Conservation (phyloP, 305 asterid species). For the Lippia alba region DNA sequence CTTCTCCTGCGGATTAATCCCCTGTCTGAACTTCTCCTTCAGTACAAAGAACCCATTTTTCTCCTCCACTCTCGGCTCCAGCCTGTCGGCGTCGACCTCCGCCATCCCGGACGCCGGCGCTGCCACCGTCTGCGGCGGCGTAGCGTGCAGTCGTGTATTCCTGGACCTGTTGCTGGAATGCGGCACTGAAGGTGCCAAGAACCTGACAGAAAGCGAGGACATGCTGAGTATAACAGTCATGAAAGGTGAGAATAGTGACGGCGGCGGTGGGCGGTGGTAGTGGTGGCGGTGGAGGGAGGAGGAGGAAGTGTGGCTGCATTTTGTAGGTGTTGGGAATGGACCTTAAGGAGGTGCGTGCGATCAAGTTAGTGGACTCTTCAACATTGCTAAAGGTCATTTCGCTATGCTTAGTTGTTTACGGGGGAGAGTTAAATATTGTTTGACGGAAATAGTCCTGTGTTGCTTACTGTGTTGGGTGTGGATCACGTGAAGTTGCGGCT, state of each 20-base stretch:
- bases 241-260: not conserved
- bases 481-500: not conserved
- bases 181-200: slow-evolving; percentile 54
- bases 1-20: slow-evolving; percentile 87
- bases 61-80: slow-evolving; percentile 83
- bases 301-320: slow-evolving; percentile 43
- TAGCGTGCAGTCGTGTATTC: slow-evolving; percentile 52
- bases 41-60: slow-evolving; percentile 74
- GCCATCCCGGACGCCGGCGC: slow-evolving; percentile 45
- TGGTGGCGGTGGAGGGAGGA: slow-evolving; percentile 29
- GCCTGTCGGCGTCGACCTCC: slow-evolving; percentile 50
- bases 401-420: not conserved
- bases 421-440: slow-evolving; percentile 24
- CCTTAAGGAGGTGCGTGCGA: slow-evolving; percentile 26
- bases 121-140: slow-evolving; percentile 67
- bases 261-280: slow-evolving; percentile 31
- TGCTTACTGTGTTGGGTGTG: not conserved
- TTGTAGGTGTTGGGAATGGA: slow-evolving; percentile 40
- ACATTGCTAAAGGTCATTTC: slow-evolving; percentile 57
- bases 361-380: slow-evolving; percentile 54
- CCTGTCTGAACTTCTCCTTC: slow-evolving; percentile 80
- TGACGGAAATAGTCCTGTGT: slow-evolving; percentile 32
- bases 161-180: slow-evolving; percentile 33
- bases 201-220: slow-evolving; percentile 72
- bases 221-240: slow-evolving; percentile 23